Percentiles rank a stretch among this genome's conserved stretches.
These are phyloP conservation scores for Pseudogymnoascus sp. DNA, from an alignment of 2,329 filamentous ascomycete genomes.

Conservation along the genomic window DNA sequence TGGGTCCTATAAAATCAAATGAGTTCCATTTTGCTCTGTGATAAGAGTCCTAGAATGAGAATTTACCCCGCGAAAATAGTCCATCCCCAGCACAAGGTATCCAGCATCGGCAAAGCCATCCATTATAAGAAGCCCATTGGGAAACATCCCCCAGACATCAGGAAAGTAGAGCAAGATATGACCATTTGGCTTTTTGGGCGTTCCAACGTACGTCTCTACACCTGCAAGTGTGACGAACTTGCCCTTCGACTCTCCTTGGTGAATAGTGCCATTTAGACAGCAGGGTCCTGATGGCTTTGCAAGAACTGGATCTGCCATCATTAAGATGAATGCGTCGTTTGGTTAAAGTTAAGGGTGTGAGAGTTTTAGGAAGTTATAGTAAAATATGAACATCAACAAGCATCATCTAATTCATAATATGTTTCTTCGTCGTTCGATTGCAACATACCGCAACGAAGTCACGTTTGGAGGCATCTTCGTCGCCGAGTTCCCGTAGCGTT, in stretches of 20 bases:
- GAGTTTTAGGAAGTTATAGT: not conserved
- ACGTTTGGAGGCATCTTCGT: not conserved
- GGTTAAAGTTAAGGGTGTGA: not conserved
- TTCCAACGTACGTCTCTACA: conserved; percentile 34
- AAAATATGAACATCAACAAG: not conserved
- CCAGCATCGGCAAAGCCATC: conserved; percentile 40
- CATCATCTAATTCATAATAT: not conserved
- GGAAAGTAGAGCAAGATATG: conserved; percentile 40
- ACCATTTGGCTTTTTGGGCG: conserved; percentile 31
- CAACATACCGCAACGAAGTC: not conserved
- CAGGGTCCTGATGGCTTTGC: conserved; percentile 32
- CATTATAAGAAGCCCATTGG: conserved; percentile 39
- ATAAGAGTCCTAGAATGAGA: not conserved
- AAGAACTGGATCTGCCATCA: conserved; percentile 18
- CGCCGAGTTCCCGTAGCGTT: not conserved
- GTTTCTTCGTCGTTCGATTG: not conserved
- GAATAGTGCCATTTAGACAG: conserved; percentile 35
- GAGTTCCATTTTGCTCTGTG: not conserved
- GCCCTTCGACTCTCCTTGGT: conserved; percentile 34
- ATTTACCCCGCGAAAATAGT: conserved; percentile 39
- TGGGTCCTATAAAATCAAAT: conserved; percentile 30
- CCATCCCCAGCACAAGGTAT: conserved; percentile 36
- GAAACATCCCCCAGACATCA: conserved; percentile 39
- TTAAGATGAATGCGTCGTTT: not conserved
- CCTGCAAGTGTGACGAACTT: conserved; percentile 28